phyloP scores from a whole-genome alignment of 2,329 filamentous ascomycete genomes.

The Beauveria caledonica region DNA sequence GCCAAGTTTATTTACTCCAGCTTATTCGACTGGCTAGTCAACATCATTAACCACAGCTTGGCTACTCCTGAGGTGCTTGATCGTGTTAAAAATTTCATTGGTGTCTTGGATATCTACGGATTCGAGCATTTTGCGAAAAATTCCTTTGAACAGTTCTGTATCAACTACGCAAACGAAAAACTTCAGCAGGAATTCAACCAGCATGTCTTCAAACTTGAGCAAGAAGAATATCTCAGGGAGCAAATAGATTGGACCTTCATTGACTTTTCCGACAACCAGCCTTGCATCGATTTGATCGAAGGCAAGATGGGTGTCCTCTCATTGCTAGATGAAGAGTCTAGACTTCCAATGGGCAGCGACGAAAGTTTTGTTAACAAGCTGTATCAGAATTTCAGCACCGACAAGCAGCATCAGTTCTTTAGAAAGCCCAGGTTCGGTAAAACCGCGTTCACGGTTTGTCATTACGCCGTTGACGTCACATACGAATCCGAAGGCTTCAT shows the following conservation, averaged over 20 bases:
- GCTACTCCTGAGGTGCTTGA: constrained; percentile 81
- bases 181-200: constrained; percentile 98
- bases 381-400: constrained; percentile 81
- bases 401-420: constrained; percentile 87
- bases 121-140: constrained; percentile 99
- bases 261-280: constrained; percentile 98
- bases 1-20: constrained; percentile 99
- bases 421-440: constrained; percentile 98
- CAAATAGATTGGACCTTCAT: constrained; percentile 99
- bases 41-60: constrained; percentile 85
- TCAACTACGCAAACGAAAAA: constrained; percentile 99
- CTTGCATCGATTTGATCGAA: constrained; percentile 97
- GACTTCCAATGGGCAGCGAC: constrained; percentile 93
- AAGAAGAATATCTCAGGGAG: constrained; percentile 93
- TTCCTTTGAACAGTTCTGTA: constrained; percentile 99
- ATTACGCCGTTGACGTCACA: constrained; percentile 95
- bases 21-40: constrained; percentile 98
- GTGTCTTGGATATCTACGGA: constrained; percentile 97
- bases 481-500: constrained; percentile 99
- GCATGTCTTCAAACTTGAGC: constrained; percentile 97
- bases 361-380: constrained; percentile 95
- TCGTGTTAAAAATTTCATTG: constrained; percentile 84
- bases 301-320: constrained; percentile 91
- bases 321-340: constrained; percentile 89
- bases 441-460: constrained; percentile 93